Conservation (phyloP, 495 filamentous ascomycete species). For the Penicillium paxilli region DNA sequence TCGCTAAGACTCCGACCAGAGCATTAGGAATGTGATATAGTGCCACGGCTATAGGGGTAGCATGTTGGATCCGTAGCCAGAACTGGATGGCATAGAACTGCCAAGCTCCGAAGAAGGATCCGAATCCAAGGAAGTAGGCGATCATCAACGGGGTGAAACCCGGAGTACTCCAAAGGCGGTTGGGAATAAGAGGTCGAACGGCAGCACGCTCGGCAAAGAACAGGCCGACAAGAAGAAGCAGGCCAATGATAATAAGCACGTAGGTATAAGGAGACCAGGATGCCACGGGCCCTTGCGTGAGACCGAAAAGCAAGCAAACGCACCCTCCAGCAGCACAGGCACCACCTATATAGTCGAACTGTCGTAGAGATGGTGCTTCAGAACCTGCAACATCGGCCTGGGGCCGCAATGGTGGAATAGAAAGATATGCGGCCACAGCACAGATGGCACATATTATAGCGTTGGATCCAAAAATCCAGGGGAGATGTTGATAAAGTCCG, state of each 20-base stretch:
- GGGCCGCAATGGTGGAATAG: slow-evolving; percentile 22
- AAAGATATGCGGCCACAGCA: slow-evolving; percentile 19
- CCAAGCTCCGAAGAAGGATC: slow-evolving; percentile 44
- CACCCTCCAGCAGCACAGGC: slow-evolving; percentile 25
- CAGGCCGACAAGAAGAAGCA: slow-evolving; percentile 19
- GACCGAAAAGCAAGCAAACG: slow-evolving; percentile 28
- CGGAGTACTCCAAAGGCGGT: slow-evolving; percentile 32
- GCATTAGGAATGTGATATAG: slow-evolving; percentile 45
- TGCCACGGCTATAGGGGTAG: slow-evolving; percentile 35
- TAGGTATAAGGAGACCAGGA: slow-evolving; percentile 32
- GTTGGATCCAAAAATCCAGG: slow-evolving; percentile 32
- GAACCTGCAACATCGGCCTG: slow-evolving; percentile 21
- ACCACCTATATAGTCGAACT: slow-evolving; percentile 31
- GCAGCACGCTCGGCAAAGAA: slow-evolving; percentile 26
- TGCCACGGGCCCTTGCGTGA: slow-evolving; percentile 29
- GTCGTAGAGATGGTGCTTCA: slow-evolving; percentile 20
- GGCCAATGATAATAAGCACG: slow-evolving; percentile 20
- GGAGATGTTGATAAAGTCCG: slow-evolving; percentile 20
- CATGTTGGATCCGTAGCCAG: slow-evolving; percentile 43
- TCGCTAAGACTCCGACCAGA: slow-evolving; percentile 41
- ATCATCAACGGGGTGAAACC: slow-evolving; percentile 44
- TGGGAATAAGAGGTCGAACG: slow-evolving; percentile 25
- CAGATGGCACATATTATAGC: slow-evolving; percentile 24
- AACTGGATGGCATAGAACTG: slow-evolving; percentile 51
- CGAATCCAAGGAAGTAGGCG: slow-evolving; percentile 48